Conservation (phyloP, 1,139 yeast species). For the Kluyveromyces sp. region DNA sequence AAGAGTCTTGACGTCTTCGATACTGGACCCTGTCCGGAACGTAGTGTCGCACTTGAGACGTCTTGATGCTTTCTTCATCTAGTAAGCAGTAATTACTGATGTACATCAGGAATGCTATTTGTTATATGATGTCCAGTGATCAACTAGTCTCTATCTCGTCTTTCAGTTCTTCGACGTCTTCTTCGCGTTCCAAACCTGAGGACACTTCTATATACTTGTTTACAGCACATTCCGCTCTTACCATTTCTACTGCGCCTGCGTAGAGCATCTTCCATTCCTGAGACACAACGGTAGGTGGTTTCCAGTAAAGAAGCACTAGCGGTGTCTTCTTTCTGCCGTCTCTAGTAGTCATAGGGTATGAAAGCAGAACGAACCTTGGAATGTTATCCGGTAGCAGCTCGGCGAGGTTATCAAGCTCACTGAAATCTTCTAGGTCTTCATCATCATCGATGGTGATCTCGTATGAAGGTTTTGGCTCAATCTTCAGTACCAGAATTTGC, state of each 20-base stretch:
- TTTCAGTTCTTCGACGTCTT: conserved; percentile 27
- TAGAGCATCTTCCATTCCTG: conserved; percentile 77
- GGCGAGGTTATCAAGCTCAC: conserved; percentile 46
- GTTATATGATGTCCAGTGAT: no score
- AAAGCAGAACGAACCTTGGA: conserved; percentile 68
- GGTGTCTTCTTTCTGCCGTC: conserved; percentile 77
- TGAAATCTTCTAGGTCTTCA: conserved; percentile 34
- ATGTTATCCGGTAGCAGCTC: conserved; percentile 78
- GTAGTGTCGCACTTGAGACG: no score
- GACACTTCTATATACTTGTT: conserved; percentile 30
- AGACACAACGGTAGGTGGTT: conserved; percentile 70
- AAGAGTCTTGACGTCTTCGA: no score
- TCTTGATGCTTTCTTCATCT: no score
- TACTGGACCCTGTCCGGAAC: no score
- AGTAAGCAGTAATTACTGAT: no score
- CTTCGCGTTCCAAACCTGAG: conserved; percentile 30
- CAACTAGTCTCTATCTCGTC: conserved; percentile 18
- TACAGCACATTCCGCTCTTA: conserved; percentile 66
- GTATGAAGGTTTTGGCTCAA: conserved; percentile 45
- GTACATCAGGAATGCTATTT: no score
- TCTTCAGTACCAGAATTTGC: conserved; percentile 50
- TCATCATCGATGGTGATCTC: conserved; percentile 46
- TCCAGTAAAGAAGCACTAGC: conserved; percentile 72
- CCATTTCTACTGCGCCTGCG: conserved; percentile 81
- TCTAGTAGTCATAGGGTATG: conserved; percentile 61